phyloP scores from a whole-genome alignment of 1,139 yeast species.

The Saccharomycopsis crataegensis region DNA sequence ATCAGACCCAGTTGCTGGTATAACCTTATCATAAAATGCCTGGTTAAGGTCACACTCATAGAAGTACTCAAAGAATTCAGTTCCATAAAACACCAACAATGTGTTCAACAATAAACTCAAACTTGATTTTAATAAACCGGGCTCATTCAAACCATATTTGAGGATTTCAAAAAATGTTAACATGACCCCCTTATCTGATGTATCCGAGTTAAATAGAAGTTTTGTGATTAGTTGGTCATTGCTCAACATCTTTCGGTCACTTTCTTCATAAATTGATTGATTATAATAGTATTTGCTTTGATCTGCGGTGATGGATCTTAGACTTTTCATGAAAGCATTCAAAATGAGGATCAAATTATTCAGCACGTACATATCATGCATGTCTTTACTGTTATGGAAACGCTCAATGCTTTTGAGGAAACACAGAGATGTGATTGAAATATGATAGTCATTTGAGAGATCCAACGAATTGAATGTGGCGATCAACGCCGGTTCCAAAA shows the following conservation, averaged over 20 bases:
- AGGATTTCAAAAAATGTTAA: constrained; percentile 3
- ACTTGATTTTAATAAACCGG: constrained; percentile 4
- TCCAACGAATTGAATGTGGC: constrained; percentile 18
- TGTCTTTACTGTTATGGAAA: too few species aligned
- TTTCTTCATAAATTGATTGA: not conserved
- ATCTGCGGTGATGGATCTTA: not conserved
- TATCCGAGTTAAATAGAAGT: constrained; percentile 2
- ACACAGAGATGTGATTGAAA: constrained; percentile 1
- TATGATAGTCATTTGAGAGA: constrained; percentile 1
- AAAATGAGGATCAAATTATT: constrained; percentile 16
- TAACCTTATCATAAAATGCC: constrained; percentile 6
- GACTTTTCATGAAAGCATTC: constrained; percentile 16
- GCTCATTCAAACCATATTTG: constrained; percentile 2
- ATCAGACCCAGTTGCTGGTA: not conserved
- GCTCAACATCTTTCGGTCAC: not conserved
- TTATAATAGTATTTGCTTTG: constrained; percentile 1
- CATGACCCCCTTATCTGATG: not conserved
- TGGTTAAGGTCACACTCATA: constrained; percentile 7
- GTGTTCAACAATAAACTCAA: constrained; percentile 10
- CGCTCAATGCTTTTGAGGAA: not conserved
- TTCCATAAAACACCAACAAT: constrained; percentile 9
- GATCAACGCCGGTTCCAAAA: constrained; percentile 18
- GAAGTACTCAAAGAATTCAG: constrained; percentile 3
- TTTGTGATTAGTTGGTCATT: constrained; percentile 1
- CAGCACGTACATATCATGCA: constrained; percentile 3